Conservation (phyloP, 2,329 filamentous ascomycete genomes). For the Ophiostoma novo-ulmi region DNA sequence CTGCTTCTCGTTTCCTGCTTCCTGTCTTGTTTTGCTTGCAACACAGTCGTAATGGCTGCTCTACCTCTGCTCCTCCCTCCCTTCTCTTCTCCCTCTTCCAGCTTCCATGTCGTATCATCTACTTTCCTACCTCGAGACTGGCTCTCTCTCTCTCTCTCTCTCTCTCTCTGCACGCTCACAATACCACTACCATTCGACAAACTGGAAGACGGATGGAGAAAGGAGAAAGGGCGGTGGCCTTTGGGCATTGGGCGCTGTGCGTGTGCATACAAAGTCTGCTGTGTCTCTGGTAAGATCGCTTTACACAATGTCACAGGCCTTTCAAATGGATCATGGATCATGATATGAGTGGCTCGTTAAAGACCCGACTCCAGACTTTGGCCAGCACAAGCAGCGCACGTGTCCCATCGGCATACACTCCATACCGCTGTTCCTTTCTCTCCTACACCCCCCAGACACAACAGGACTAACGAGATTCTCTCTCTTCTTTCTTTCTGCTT, state of each 20-base stretch:
- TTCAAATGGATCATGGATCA: neutral
- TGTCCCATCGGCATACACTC: neutral
- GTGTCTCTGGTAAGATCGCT: neutral
- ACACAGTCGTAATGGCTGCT: neutral
- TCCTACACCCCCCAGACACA: slow-evolving; percentile 22
- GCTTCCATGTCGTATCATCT: neutral
- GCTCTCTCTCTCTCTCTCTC: slow-evolving; percentile 4
- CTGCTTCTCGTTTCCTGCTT: neutral
- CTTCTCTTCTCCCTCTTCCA: slow-evolving; percentile 7
- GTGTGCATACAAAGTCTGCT: neutral
- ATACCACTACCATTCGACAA: neutral
- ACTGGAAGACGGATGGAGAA: slow-evolving; percentile 11
- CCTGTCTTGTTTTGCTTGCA: slow-evolving; percentile 2
- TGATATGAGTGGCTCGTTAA: neutral
- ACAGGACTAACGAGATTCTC: slow-evolving; percentile 28
- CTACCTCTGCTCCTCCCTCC: neutral
- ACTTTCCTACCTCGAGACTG: neutral
- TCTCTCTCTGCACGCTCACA: neutral
- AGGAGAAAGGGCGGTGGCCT: neutral
- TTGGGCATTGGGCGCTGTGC: neutral
- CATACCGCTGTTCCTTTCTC: slow-evolving; percentile 18
- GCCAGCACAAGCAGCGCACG: neutral
- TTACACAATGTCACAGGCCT: neutral
- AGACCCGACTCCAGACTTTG: neutral
- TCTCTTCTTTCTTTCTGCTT: slow-evolving; percentile 19